Conservation (phyloP, 257 asterid species). For the Solanum dulcamara region DNA sequence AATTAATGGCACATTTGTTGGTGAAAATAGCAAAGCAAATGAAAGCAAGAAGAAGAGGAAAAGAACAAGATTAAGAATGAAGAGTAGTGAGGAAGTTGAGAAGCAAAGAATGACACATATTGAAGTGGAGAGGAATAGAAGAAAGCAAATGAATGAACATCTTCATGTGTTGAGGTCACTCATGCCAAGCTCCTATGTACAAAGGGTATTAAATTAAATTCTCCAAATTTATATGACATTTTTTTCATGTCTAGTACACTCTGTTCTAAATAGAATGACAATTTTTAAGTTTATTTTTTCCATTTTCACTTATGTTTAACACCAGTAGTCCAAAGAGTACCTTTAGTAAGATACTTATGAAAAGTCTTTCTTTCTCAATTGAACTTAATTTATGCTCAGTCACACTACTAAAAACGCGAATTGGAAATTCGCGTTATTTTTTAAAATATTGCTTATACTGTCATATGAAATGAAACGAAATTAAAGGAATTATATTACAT, state of each 20-base stretch:
- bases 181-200: conserved; percentile 97
- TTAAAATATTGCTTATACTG: background rate
- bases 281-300: background rate
- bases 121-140: conserved; percentile 80
- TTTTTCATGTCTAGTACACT: background rate
- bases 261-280: background rate
- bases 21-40: conserved; percentile 20
- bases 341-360: too few species aligned
- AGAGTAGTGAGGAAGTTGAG: conserved; percentile 86
- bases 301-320: background rate
- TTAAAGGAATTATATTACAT: background rate
- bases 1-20: conserved; percentile 17
- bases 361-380: background rate
- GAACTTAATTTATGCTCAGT: background rate
- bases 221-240: background rate
- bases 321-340: background rate
- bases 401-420: background rate
- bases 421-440: background rate
- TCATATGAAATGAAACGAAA: background rate
- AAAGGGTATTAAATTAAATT: conserved; percentile 37
- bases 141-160: conserved; percentile 97
- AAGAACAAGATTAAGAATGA: conserved; percentile 60
- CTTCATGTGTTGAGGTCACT: conserved; percentile 83
- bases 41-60: conserved; percentile 51
- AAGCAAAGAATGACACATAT: conserved; percentile 97